Evolutionary conservation across 2,329 filamentous ascomycete species (phyloP), one percentile per base, ranked within the genome.

Genomic region (Stachybotrys echinatus): DNA sequence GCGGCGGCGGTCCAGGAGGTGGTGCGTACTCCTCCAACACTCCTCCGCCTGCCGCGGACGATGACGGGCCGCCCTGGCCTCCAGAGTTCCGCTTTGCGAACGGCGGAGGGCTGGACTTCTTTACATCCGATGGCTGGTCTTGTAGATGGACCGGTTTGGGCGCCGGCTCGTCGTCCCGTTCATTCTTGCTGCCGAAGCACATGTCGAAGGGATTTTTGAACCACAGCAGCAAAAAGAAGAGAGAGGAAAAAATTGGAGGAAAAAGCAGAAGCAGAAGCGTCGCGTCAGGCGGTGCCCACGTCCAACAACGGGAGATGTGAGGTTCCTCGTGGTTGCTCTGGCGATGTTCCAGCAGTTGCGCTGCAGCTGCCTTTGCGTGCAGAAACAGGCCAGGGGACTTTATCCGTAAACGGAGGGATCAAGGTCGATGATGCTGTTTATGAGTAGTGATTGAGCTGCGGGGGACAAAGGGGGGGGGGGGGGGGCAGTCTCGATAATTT

Each of bases 181-280:
- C 67, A 50, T 74, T 67, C 46, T 72, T 75, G 55, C 65, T 65
- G 42, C 75, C 73, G 56, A 79, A 79, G 61, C 76, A 80, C 76
- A 80, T 79, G 44, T 37, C 52, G 20, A 14, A 27, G 5, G 21
- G 21, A 34, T 22, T 47, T 5, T 23, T 20, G 12, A 23, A 19
- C 8, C 3, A 20, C 12, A 38, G 45, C 20, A 27, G 43, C 43
- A 23, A 22, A 19, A 45, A 18, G 20, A 19, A 23, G 42, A 7
- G 6, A 21, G 42, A 19, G n/a, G 37, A 6, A 19, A 40, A 6
- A 19, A 40, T 40, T n/a, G n/a, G n/a, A n/a, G n/a, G n/a, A n/a
- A n/a, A n/a, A n/a, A n/a, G n/a, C n/a, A n/a, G n/a, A n/a, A n/a
- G n/a, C n/a, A n/a, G n/a, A n/a, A n/a, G n/a, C n/a, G n/a, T n/a